Base-by-base conservation (phyloP, 2,329 filamentous ascomycete genomes). In the Penicillium sp. region DNA sequence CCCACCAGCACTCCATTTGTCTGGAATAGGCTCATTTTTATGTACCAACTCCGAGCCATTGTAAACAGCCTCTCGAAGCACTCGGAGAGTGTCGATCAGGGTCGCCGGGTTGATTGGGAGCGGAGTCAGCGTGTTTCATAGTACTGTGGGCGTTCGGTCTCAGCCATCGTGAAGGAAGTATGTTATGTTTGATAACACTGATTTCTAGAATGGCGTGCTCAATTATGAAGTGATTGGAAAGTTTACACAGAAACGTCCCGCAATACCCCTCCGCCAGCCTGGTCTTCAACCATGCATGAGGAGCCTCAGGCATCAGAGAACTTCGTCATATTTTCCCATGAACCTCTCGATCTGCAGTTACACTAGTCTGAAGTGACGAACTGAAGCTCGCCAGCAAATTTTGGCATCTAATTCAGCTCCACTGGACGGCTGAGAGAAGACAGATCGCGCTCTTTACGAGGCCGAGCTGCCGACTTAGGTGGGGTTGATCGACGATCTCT, bases 11-110 rank as follows among this genome's bases (percentile, higher is more conserved):
- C 66, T 68, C 61, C 71, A 69, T 56, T 69, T 66, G 13, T 66
- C 66, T 28, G 68, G 70, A 9, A 69, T 58, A 35, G 66, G 63
- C 30, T 64, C 67, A 13, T 68, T 68, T n/a, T 61, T 44, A 19
- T 70, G 68, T 15, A 79, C 62, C 13, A 73, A 49, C 24, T 67
- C 61, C 17, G 73, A 64, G 8, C 74, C 75, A 47, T 66, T 69
- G 26, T 65, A 65, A 30, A 77, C 69, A 1, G 75, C 74, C 26
- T 56, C 30, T 24, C 72, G 73, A 15, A 79, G 64, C 53, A 77
- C 66, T 55, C 64, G 56, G 1, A 78, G 68, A n/a, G 61, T 60
- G 19, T 67, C 37, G 1, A 56, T 33, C 13, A 70, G 64, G 4
- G 66, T 65, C 26, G 45, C 40, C 2, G 60, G 15, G 53, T 66